Evolutionary conservation across 106 monocot species (phyloP), one percentile per base, ranked within the genome.

Genomic region (Acorus calamus): DNA sequence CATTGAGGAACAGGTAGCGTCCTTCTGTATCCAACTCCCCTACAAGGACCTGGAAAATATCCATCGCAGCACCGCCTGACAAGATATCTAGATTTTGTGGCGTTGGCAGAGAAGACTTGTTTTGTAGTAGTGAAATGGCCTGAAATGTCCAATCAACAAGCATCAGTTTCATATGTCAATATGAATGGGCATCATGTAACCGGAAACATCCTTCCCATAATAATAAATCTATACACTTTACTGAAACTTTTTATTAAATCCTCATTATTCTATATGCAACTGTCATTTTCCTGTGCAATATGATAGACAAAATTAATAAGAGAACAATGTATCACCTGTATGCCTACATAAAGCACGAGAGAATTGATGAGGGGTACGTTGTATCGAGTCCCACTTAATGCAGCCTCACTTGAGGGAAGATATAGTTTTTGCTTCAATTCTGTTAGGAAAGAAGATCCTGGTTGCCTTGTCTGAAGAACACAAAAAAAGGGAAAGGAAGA

Each of bases 291-390:
- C 28, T 28, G 28, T 28, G 28, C 28, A 28, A 28, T 28, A 28
- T 28, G 28, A 28, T 28, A 28, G 28, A 28, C 28, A 28, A 28
- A 28, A 28, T 28, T 28, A 28, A 28, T 28, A 28, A 28, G 28
- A 28, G 28, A 28, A 28, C 28, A 28, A 28, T 28, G 28, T 28
- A 28, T 68, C 77, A 96, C 94, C 90, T 96, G 94, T 80, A 96
- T 91, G 55, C 94, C 94, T 5, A 91, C 84, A 72, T 91, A 96
- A 60, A 96, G 90, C n/a, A 91, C 94, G 56, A 96, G 73, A 8
- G 94, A 96, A 46, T 96, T 96, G 9, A 96, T 85, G 48, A 96
- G 52, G 10, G 94, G 94, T 14, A 87, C 87, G 77, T 96, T 96
- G 60, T 91, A 96, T 53, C 82, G 94, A n/a, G 94, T 91, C 60